Percentiles rank a stretch among this genome's conserved stretches.
These are phyloP conservation scores for Calocybe indica DNA, from an alignment of 768 basidiomycete species.

Conservation along the genomic window DNA sequence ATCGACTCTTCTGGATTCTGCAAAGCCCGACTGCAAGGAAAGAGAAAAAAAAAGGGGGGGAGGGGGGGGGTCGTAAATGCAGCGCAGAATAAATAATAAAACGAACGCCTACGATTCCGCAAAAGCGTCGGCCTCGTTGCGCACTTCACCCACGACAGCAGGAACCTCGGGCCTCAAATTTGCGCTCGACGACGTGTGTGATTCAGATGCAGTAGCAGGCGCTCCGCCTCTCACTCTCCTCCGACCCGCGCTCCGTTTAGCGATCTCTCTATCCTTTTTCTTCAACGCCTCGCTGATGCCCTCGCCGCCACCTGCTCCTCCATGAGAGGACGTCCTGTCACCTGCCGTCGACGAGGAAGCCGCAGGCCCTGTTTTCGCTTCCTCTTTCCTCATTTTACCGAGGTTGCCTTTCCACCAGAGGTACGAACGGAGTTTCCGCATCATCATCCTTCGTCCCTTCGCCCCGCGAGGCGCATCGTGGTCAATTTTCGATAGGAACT, in stretches of 20 bases:
- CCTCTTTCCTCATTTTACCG: constrained; percentile 29
- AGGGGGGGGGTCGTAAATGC: too few species aligned
- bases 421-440: constrained; percentile 63
- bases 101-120: constrained; percentile 48
- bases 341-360: constrained; percentile 14
- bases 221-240: constrained; percentile 77
- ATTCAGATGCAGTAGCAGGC: constrained; percentile 20
- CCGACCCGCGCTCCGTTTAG: constrained; percentile 55
- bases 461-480: constrained; percentile 47
- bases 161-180: constrained; percentile 14
- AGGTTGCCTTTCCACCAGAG: constrained; percentile 76
- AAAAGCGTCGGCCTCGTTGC: constrained; percentile 46
- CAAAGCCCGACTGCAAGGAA: constrained; percentile 26
- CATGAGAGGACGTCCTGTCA: background rate
- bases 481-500: constrained; percentile 72
- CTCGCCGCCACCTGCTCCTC: constrained; percentile 17
- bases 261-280: constrained; percentile 66
- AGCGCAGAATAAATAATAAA: background rate
- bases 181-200: constrained; percentile 7
- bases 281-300: constrained; percentile 67
- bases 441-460: constrained; percentile 76
- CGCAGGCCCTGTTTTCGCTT: constrained; percentile 8
- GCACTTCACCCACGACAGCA: constrained; percentile 24
- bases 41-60: background rate
- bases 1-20: constrained; percentile 18